These are phyloP conservation scores for Colletotrichum tofieldiae DNA, from an alignment of 2,329 filamentous ascomycete genomes.

Conservation along the genomic window DNA sequence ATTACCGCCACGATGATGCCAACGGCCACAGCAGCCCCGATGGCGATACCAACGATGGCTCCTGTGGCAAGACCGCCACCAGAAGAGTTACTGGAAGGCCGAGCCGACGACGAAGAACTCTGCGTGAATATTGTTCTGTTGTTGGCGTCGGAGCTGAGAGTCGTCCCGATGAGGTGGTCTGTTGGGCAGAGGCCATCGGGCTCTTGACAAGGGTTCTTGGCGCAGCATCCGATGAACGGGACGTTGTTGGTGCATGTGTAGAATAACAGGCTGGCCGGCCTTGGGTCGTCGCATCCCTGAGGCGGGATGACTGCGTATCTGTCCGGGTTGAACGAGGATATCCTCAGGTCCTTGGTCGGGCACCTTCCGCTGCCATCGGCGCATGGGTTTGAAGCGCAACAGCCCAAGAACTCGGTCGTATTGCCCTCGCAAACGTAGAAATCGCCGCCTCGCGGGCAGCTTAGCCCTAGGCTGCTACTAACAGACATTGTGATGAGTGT, in stretches of 20 bases:
- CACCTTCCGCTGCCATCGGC: slow-evolving; percentile 51
- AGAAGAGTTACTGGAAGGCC: not conserved
- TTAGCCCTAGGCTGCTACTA: slow-evolving; percentile 46
- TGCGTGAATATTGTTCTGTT: slow-evolving; percentile 41
- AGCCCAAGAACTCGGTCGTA: slow-evolving; percentile 57
- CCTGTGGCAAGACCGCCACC: slow-evolving; percentile 36
- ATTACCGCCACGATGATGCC: slow-evolving; percentile 30
- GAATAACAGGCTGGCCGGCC: slow-evolving; percentile 47
- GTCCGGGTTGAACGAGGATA: slow-evolving; percentile 49
- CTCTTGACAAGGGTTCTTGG: slow-evolving; percentile 51
- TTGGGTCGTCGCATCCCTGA: slow-evolving; percentile 52
- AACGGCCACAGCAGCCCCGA: slow-evolving; percentile 41
- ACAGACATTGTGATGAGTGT: slow-evolving; percentile 10
- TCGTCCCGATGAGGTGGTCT: slow-evolving; percentile 46
- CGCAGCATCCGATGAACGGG: slow-evolving; percentile 59
- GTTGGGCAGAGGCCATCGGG: slow-evolving; percentile 47
- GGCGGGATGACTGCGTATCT: slow-evolving; percentile 48
- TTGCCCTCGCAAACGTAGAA: slow-evolving; percentile 57
- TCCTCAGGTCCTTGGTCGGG: slow-evolving; percentile 48
- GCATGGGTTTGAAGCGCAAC: slow-evolving; percentile 57
- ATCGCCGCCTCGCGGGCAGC: slow-evolving; percentile 51
- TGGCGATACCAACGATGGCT: slow-evolving; percentile 44
- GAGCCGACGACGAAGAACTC: not conserved
- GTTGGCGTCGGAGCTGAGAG: slow-evolving; percentile 46
- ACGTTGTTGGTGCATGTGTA: slow-evolving; percentile 52